A percentile compares a stretch with the other conserved stretches of the same genome.
Evolutionary conservation across 306 rosid species (phyloP).

Genomic region (Prunus davidiana): DNA sequence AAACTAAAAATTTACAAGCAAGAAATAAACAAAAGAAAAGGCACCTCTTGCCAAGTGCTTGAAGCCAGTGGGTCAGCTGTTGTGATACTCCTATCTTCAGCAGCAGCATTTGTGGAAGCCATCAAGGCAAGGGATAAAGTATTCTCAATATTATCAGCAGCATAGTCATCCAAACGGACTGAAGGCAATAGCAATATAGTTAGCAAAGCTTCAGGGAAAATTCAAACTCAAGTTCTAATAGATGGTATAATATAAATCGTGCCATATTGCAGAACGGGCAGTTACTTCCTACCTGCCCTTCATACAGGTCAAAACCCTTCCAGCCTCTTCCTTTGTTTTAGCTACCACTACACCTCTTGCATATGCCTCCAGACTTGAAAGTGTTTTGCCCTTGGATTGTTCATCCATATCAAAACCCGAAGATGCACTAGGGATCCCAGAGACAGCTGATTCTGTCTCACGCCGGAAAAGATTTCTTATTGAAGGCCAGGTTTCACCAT

Average conservation of each 20-base stretch:
- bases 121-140: constrained; percentile 58
- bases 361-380: constrained; percentile 45
- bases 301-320: constrained; percentile 85
- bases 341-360: constrained; percentile 79
- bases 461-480: constrained; percentile 68
- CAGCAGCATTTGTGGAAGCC: constrained; percentile 47
- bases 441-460: constrained; percentile 72
- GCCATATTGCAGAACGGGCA: constrained; percentile 82
- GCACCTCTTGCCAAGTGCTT: constrained; percentile 87
- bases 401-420: constrained; percentile 76
- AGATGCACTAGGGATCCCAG: constrained; percentile 65
- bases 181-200: constrained; percentile 24
- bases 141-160: constrained; percentile 59
- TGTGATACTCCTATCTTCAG: constrained; percentile 51
- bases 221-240: constrained; percentile 3
- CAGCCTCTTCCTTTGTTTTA: constrained; percentile 94
- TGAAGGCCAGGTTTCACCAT: constrained; percentile 80
- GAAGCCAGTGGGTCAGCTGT: constrained; percentile 78
- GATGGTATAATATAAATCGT: constrained; percentile 9
- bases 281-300: constrained; percentile 78
- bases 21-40: constrained; percentile 24
- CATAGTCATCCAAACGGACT: constrained; percentile 83
- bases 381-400: constrained; percentile 46
- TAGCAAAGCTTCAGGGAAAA: constrained; percentile 11
- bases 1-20: constrained; percentile 12